A percentile compares a stretch with the other conserved stretches of the same genome.
Conservation (phyloP, 2,329 filamentous ascomycete species). For the Xylariaceae sp. region DNA sequence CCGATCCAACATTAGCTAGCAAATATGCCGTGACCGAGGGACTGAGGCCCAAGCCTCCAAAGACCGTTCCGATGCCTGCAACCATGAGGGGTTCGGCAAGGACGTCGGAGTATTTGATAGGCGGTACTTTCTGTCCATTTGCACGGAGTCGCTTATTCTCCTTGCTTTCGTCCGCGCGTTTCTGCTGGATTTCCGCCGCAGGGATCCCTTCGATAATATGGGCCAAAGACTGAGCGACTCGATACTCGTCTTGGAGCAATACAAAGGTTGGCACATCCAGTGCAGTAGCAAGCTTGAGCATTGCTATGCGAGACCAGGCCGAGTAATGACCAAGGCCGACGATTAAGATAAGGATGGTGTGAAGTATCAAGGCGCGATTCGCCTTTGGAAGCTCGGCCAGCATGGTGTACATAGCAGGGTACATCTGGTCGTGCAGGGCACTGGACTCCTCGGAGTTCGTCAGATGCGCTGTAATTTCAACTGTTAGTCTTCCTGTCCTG, state of each 20-base stretch:
- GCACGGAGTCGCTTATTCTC: conserved; percentile 48
- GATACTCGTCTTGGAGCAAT: conserved; percentile 66
- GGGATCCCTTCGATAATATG: conserved; percentile 68
- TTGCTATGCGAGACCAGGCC: conserved; percentile 65
- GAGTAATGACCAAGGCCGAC: conserved; percentile 74
- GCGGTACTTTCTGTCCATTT: conserved; percentile 51
- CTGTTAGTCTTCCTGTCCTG: conserved; percentile 17
- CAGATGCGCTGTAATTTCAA: conserved; percentile 27
- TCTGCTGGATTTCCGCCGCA: conserved; percentile 59
- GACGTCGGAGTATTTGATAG: conserved; percentile 37
- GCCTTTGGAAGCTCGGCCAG: conserved; percentile 55
- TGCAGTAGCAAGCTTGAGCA: conserved; percentile 65
- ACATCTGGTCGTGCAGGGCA: conserved; percentile 44
- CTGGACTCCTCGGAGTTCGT: conserved; percentile 43
- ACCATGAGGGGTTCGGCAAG: conserved; percentile 72
- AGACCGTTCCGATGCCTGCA: conserved; percentile 72
- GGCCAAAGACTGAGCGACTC: conserved; percentile 68
- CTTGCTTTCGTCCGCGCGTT: conserved; percentile 59
- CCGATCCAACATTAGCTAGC: conserved; percentile 72
- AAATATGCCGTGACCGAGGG: conserved; percentile 70
- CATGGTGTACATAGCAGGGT: conserved; percentile 55
- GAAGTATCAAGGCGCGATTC: conserved; percentile 62
- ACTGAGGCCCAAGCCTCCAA: conserved; percentile 71
- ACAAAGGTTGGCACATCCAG: conserved; percentile 61
- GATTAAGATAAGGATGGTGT: conserved; percentile 65